Conservation (phyloP, 306 rosid species). For the Gastrolobium villosum region DNA sequence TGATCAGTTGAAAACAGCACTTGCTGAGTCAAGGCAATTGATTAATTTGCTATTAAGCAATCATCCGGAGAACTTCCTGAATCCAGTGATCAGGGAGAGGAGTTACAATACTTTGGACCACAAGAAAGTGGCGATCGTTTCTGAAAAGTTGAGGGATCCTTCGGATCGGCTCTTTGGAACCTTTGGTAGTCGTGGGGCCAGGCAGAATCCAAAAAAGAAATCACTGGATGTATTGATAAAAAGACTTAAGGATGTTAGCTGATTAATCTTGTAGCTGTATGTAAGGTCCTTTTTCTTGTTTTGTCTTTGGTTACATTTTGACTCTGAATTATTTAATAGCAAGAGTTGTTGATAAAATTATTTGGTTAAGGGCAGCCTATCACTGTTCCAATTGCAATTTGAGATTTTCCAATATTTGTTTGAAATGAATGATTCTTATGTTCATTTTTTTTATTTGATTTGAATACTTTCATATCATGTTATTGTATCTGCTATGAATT, state of each 20-base stretch:
- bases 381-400: constrained; percentile 48
- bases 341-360: constrained; percentile 59
- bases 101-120: constrained; percentile 84
- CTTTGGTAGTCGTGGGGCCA: constrained; percentile 84
- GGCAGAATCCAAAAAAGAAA: constrained; percentile 96
- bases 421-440: constrained; percentile 55
- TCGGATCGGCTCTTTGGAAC: constrained; percentile 94
- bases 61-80: constrained; percentile 91
- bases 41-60: constrained; percentile 85
- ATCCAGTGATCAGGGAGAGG: constrained; percentile 96
- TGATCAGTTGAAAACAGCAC: constrained; percentile 77
- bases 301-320: constrained; percentile 47
- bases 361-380: constrained; percentile 50
- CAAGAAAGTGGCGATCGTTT: constrained; percentile 81
- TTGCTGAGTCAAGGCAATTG: constrained; percentile 84
- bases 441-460: constrained; percentile 39
- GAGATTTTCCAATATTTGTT: constrained; percentile 54
- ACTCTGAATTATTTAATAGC: constrained; percentile 58
- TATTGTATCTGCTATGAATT: constrained; percentile 47
- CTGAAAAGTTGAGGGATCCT: constrained; percentile 91
- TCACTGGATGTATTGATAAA: constrained; percentile 84
- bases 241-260: constrained; percentile 92
- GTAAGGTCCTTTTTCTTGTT: constrained; percentile 57
- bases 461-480: constrained; percentile 37
- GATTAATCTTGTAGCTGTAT: constrained; percentile 57